Evolutionary conservation across 768 basidiomycete genomes (phyloP).

Genomic region (Mycena filopes): DNA sequence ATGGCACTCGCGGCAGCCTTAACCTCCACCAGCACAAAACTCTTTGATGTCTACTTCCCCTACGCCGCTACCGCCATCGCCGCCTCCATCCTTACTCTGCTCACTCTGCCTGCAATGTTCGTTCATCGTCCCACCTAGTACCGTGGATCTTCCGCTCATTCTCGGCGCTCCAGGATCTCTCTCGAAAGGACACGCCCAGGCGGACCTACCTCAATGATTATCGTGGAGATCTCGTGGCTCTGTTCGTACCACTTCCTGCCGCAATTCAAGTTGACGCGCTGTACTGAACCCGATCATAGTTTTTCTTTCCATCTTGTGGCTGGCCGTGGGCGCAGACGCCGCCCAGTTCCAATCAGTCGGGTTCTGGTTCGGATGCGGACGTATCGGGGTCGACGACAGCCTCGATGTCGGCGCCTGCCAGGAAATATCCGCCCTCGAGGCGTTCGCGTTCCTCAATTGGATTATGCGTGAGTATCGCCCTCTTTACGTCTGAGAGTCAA

Average conservation of each 20-base stretch:
- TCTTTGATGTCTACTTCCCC: not conserved
- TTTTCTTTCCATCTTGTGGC: constrained; percentile 16
- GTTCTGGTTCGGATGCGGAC: not conserved
- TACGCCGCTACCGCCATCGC: constrained; percentile 22
- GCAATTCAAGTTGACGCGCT: not conserved
- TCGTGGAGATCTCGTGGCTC: constrained; percentile 19
- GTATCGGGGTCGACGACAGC: not conserved
- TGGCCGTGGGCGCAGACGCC: constrained; percentile 1
- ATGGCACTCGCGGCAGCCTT: constrained; percentile 3
- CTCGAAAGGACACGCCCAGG: constrained; percentile 23
- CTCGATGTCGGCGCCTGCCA: not conserved
- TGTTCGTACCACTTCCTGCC: not conserved
- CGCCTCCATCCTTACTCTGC: constrained; percentile 12
- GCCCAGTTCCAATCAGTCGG: not conserved
- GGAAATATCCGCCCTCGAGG: constrained; percentile 8
- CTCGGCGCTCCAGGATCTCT: constrained; percentile 14
- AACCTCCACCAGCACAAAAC: not conserved
- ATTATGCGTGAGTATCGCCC: constrained; percentile 6
- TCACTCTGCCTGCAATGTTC: constrained; percentile 12
- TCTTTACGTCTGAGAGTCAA: not conserved
- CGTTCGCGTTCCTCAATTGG: constrained; percentile 20
- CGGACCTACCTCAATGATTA: constrained; percentile 24
- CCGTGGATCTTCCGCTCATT: not conserved
- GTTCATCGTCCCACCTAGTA: too few relatives aligned
- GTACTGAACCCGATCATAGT: not conserved